These are phyloP conservation scores for Lizonia empirigonia DNA, from an alignment of 2,329 filamentous ascomycete genomes.

Conservation along the genomic window DNA sequence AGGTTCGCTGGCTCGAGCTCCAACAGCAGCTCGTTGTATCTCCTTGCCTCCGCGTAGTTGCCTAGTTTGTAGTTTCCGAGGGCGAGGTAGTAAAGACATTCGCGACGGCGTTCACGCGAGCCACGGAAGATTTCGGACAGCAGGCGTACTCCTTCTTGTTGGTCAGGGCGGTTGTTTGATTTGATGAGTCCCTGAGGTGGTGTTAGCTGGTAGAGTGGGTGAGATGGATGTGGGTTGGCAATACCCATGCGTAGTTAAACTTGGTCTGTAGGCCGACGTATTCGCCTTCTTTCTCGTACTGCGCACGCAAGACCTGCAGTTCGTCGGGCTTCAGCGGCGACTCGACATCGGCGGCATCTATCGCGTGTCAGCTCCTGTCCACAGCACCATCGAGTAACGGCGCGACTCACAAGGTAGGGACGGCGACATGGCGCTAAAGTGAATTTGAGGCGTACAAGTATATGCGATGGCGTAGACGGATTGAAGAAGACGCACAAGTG, in stretches of 20 bases:
- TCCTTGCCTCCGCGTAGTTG: slow-evolving; percentile 92
- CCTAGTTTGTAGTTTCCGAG: slow-evolving; percentile 98
- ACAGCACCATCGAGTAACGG: not conserved
- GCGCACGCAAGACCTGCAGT: slow-evolving; percentile 86
- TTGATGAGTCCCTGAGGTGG: slow-evolving; percentile 83
- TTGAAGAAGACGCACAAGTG: not conserved
- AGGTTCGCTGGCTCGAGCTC: slow-evolving; percentile 91
- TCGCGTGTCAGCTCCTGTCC: slow-evolving; percentile 20
- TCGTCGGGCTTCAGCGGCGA: slow-evolving; percentile 91
- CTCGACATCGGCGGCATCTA: slow-evolving; percentile 97
- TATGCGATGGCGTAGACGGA: not conserved
- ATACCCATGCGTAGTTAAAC: slow-evolving; percentile 99
- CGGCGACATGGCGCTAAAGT: slow-evolving; percentile 35
- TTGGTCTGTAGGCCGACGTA: slow-evolving; percentile 98
- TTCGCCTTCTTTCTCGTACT: slow-evolving; percentile 97
- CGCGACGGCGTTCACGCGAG: slow-evolving; percentile 87
- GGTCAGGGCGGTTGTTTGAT: slow-evolving; percentile 80
- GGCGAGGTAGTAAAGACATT: slow-evolving; percentile 98
- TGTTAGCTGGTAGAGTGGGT: slow-evolving; percentile 12
- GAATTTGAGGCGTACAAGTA: not conserved
- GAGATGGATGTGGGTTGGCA: slow-evolving; percentile 24
- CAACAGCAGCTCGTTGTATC: slow-evolving; percentile 91
- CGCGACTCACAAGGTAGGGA: slow-evolving; percentile 45
- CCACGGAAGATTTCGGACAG: slow-evolving; percentile 96
- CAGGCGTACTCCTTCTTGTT: slow-evolving; percentile 91